Evolutionary conservation across 345 rosid species (phyloP).

Genomic region (Moricandia arvensis): DNA sequence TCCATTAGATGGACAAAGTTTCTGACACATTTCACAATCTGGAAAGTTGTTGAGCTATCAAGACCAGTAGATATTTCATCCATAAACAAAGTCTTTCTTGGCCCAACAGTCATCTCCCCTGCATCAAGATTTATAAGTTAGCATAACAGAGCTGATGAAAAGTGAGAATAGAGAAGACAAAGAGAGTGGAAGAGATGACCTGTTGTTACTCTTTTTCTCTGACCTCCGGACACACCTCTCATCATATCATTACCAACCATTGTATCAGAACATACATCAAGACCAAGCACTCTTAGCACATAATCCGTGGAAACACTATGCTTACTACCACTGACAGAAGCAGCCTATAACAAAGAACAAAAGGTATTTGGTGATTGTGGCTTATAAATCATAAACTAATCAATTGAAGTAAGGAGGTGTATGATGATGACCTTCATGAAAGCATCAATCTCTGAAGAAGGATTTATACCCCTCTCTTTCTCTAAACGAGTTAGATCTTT

Average conservation of each 20-base stretch:
- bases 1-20: constrained; percentile 92
- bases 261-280: constrained; percentile 84
- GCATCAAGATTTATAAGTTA: constrained; percentile 27
- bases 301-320: constrained; percentile 86
- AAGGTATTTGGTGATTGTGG: not conserved
- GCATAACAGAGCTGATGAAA: not conserved
- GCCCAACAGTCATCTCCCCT: constrained; percentile 99
- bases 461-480: constrained; percentile 65
- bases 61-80: constrained; percentile 98
- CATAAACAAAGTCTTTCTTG: constrained; percentile 91
- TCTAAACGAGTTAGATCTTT: constrained; percentile 66
- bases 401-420: not conserved
- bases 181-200: no score
- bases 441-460: constrained; percentile 84
- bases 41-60: constrained; percentile 91
- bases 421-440: constrained; percentile 75
- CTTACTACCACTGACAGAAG: constrained; percentile 66
- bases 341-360: constrained; percentile 56
- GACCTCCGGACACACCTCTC: constrained; percentile 97
- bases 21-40: constrained; percentile 75
- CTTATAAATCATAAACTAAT: not conserved
- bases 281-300: constrained; percentile 83
- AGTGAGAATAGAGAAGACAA: no score
- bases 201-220: constrained; percentile 88
- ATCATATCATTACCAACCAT: constrained; percentile 88